Percentiles rank a stretch among this genome's conserved stretches.
phyloP scores from a whole-genome alignment of 305 asterid species.

The Solanum chacoense region DNA sequence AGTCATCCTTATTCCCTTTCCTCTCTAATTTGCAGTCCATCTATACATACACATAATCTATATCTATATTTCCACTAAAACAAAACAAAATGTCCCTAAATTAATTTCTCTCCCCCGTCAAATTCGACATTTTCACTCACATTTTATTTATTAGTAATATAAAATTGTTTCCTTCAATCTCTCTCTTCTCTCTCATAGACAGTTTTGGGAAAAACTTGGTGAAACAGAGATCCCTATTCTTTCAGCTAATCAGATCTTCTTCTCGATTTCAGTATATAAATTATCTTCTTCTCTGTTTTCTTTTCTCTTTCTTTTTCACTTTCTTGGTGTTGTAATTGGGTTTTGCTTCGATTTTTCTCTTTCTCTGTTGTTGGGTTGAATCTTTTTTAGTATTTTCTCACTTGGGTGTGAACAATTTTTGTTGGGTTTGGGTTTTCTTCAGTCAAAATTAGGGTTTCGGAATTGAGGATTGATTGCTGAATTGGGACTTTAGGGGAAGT shows the following conservation, averaged over 20 bases:
- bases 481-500: background rate
- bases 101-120: constrained; percentile 1
- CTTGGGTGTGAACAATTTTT: background rate
- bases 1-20: background rate
- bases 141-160: background rate
- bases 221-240: constrained; percentile 73
- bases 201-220: constrained; percentile 11
- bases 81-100: background rate
- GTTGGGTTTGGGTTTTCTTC: background rate
- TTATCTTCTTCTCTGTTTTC: background rate
- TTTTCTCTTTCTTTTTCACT: background rate
- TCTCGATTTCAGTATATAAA: background rate
- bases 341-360: background rate
- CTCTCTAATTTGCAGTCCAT: background rate
- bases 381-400: background rate
- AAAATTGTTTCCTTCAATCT: constrained; percentile 17
- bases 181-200: constrained; percentile 49
- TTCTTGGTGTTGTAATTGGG: background rate
- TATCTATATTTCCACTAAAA: constrained; percentile 2
- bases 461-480: background rate
- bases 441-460: constrained; percentile 23
- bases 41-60: constrained; percentile 5
- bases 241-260: constrained; percentile 5
- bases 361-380: background rate
- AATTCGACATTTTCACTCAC: background rate